Conservation (phyloP, 1,139 yeast genomes). For the Pichia kudriavzevii region DNA sequence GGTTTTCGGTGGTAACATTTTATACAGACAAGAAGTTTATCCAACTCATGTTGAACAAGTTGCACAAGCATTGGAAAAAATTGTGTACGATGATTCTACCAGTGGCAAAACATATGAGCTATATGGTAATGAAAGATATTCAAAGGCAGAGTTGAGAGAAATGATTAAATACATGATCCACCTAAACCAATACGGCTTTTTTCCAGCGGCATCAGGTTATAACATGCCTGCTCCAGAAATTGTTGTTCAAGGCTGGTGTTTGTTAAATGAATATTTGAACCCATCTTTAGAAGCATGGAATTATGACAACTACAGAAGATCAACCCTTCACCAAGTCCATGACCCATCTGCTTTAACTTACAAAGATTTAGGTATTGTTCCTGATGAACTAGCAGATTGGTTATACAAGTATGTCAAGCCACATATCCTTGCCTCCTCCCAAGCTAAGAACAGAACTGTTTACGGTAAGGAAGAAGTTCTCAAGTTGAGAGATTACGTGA, state of each 20-base stretch:
- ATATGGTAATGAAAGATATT: slow-evolving; percentile 61
- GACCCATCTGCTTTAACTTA: slow-evolving; percentile 60
- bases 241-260: slow-evolving; percentile 23
- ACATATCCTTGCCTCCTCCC: slow-evolving; percentile 28
- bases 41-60: slow-evolving; percentile 80
- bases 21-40: slow-evolving; percentile 52
- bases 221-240: slow-evolving; percentile 48
- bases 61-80: slow-evolving; percentile 69
- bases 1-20: slow-evolving; percentile 40
- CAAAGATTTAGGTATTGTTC: slow-evolving; percentile 65
- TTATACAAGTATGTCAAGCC: slow-evolving; percentile 53
- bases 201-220: slow-evolving; percentile 47
- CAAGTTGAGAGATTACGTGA: slow-evolving; percentile 29
- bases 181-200: slow-evolving; percentile 40
- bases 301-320: slow-evolving; percentile 74
- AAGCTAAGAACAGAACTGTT: slow-evolving; percentile 29
- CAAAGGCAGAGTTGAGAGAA: slow-evolving; percentile 61
- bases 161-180: slow-evolving; percentile 44
- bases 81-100: slow-evolving; percentile 77
- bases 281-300: slow-evolving; percentile 62
- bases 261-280: slow-evolving; percentile 36
- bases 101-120: slow-evolving; percentile 72
- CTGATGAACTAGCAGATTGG: slow-evolving; percentile 62
- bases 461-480: slow-evolving; percentile 29
- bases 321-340: slow-evolving; percentile 58